Evolutionary conservation across 352 stramenopile genomes (phyloP).

Genomic region (Globisporangium cystogenes): DNA sequence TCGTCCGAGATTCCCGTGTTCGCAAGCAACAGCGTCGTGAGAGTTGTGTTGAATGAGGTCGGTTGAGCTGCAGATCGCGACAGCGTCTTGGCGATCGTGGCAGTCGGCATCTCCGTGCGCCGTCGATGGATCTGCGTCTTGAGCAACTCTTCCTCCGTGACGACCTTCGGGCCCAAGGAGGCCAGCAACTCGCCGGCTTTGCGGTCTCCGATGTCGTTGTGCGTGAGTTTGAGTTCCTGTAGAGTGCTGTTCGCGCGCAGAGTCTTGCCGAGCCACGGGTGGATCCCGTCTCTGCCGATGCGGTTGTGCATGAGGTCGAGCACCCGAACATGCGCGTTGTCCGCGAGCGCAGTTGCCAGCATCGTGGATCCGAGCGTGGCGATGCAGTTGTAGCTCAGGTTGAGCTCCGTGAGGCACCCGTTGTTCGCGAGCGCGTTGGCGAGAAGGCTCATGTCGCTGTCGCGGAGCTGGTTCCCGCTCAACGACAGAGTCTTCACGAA

Average conservation of each 20-base stretch:
- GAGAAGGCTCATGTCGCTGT: constrained; percentile 44
- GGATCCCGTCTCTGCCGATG: constrained; percentile 48
- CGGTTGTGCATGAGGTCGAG: constrained; percentile 71
- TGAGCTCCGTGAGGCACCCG: constrained; percentile 37
- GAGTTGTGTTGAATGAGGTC: constrained; percentile 41
- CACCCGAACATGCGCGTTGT: constrained; percentile 32
- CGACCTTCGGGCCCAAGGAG: constrained; percentile 30
- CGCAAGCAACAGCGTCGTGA: constrained; percentile 46
- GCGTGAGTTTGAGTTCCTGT: constrained; percentile 49
- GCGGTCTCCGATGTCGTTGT: constrained; percentile 58
- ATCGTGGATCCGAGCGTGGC: constrained; percentile 38
- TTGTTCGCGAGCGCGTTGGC: constrained; percentile 53
- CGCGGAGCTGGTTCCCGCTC: constrained; percentile 60
- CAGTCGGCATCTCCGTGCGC: constrained; percentile 16
- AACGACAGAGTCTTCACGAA: constrained; percentile 54
- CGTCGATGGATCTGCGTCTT: constrained; percentile 38
- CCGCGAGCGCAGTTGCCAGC: constrained; percentile 38
- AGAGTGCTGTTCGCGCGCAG: constrained; percentile 46
- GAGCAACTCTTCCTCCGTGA: constrained; percentile 44
- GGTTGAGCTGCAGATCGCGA: neutral
- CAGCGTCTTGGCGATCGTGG: constrained; percentile 6
- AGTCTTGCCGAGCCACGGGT: constrained; percentile 54
- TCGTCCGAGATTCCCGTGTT: constrained; percentile 60
- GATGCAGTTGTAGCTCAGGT: constrained; percentile 73
- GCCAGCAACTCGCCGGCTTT: constrained; percentile 47